A percentile compares a stretch with the other conserved stretches of the same genome.
These are phyloP conservation scores for Comarum palustre DNA, from an alignment of 306 rosid genomes.

Conservation along the genomic window DNA sequence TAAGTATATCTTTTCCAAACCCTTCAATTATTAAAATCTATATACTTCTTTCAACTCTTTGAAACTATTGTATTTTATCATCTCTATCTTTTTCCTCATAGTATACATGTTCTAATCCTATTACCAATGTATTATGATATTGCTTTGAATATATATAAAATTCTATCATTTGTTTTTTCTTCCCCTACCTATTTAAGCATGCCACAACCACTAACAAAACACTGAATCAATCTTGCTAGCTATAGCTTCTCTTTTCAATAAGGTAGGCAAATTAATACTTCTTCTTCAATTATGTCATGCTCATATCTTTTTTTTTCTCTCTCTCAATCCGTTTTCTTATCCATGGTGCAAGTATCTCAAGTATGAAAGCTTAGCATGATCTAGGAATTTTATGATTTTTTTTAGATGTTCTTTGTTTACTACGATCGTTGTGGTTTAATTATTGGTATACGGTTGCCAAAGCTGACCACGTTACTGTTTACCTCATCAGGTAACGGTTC, in stretches of 20 bases:
- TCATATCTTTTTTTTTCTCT: background rate
- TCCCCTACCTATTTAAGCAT: constrained; percentile 37
- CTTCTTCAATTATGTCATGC: constrained; percentile 15
- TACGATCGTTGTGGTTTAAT: constrained; percentile 20
- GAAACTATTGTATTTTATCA: constrained; percentile 30
- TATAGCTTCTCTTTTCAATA: constrained; percentile 20
- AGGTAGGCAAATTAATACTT: constrained; percentile 42
- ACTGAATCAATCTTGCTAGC: constrained; percentile 32
- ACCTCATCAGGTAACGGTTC: constrained; percentile 35
- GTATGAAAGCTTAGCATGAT: background rate
- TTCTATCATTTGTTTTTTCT: constrained; percentile 39
- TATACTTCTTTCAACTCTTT: constrained; percentile 40
- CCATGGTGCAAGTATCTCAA: background rate
- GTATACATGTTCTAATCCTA: constrained; percentile 34
- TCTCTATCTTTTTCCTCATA: constrained; percentile 19
- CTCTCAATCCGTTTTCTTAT: background rate
- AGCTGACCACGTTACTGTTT: constrained; percentile 50
- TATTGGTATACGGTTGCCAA: constrained; percentile 27
- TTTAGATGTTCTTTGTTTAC: background rate
- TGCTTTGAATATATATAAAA: constrained; percentile 33
- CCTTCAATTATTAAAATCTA: constrained; percentile 17
- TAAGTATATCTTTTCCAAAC: constrained; percentile 53
- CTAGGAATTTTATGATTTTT: constrained; percentile 12
- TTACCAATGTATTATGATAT: constrained; percentile 39
- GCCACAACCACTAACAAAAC: constrained; percentile 35